A percentile compares a stretch with the other conserved stretches of the same genome.
These are phyloP conservation scores for Neovahlkampfia damariscottae DNA, from an alignment of 78 protist species.

Conservation along the genomic window DNA sequence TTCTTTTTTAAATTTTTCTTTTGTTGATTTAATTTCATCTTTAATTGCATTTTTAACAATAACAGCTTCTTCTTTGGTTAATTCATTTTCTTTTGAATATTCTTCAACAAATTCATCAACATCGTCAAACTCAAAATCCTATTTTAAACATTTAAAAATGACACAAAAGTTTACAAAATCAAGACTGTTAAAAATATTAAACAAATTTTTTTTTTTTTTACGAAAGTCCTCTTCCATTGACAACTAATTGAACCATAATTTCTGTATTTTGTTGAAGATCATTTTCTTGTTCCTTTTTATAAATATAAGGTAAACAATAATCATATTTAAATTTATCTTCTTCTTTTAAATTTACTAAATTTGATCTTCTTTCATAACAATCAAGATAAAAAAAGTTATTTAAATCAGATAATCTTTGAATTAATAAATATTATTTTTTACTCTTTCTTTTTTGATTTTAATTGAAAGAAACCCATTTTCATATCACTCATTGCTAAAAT, in stretches of 20 bases:
- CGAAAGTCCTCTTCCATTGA: not conserved
- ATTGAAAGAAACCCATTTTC: conserved; percentile 6
- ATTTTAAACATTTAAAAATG: too few species aligned
- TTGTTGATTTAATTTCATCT: not conserved
- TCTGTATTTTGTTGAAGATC: not conserved
- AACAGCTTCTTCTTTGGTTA: not conserved
- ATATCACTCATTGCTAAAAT: not conserved
- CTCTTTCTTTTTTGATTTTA: not conserved
- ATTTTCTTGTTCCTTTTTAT: not conserved
- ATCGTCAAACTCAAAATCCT: not conserved
- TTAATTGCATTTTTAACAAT: not conserved
- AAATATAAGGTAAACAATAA: conserved; percentile 1
- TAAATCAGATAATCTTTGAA: too few species aligned
- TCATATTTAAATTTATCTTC: not conserved
- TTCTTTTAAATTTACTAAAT: not conserved
- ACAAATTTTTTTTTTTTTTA: too few species aligned
- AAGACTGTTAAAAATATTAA: too few species aligned
- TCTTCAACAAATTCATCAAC: not conserved
- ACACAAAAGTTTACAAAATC: too few species aligned
- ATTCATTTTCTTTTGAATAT: not conserved
- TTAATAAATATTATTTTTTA: not conserved
- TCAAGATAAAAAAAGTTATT: not conserved
- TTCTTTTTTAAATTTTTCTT: not conserved
- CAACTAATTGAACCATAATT: not conserved
- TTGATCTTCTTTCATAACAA: not conserved